phyloP scores from a whole-genome alignment of 208 protist species.

The Acanthamoeba castellanii region DNA sequence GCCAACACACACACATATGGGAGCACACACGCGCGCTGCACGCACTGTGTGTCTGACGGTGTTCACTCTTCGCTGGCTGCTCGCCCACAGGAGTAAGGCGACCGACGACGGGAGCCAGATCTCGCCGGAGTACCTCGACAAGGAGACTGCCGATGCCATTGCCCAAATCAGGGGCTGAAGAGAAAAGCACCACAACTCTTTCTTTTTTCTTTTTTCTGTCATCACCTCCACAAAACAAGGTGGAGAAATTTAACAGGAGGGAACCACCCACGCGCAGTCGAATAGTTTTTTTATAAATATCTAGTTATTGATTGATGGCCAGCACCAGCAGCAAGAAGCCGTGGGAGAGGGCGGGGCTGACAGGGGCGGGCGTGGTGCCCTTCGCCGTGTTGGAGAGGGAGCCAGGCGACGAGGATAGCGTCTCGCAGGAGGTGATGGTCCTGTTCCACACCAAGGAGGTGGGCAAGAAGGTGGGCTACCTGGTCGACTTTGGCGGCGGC shows the following conservation, averaged over 20 bases:
- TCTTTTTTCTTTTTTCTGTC: too few relatives aligned
- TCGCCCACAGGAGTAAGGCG: not conserved
- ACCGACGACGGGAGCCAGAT: constrained; percentile 32
- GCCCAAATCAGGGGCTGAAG: not conserved
- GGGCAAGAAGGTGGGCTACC: constrained; percentile 67
- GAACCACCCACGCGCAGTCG: too few relatives aligned
- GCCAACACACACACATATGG: too few relatives aligned
- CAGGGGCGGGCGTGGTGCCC: constrained; percentile 4
- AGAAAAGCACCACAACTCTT: too few relatives aligned
- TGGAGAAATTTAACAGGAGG: too few relatives aligned
- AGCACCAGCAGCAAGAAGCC: too few relatives aligned
- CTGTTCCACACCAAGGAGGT: constrained; percentile 40
- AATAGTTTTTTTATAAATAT: too few relatives aligned
- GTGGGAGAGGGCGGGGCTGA: not conserved
- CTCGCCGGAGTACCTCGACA: constrained; percentile 42
- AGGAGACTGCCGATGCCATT: constrained; percentile 16
- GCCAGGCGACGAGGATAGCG: not conserved
- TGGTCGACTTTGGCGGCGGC: constrained; percentile 58
- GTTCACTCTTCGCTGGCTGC: too few relatives aligned
- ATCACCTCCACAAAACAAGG: too few relatives aligned
- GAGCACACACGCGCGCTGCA: too few relatives aligned
- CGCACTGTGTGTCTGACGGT: too few relatives aligned
- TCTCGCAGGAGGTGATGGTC: not conserved
- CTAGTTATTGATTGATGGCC: too few relatives aligned
- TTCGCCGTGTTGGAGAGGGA: not conserved